Evolutionary conservation across 345 rosid species (phyloP), one percentile per base, ranked within the genome.

Genomic region (Syzygium aromaticum): DNA sequence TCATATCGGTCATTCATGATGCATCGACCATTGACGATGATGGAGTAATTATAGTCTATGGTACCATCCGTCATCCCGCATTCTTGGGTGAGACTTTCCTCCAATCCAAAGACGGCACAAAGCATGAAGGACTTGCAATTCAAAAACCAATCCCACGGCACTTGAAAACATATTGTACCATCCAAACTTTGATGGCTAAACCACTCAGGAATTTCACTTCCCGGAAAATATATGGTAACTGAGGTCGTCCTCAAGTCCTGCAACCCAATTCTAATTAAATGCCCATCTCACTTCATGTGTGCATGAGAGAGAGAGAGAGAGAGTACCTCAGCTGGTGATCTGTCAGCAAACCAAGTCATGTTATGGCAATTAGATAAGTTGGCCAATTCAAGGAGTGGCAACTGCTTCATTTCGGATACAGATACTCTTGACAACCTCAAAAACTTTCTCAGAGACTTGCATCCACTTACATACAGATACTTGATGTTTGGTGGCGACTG

Each of bases 91-190:
- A 0, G 77, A 64, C 77, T 64, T 64, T 64, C 22, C 43, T 64
- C 40, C 21, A 64, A 64, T 64, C 43, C 40, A 0, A 64, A 0
- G 77, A 64, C 5, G 1, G 15, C 43, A 28, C 40, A 30, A 28
- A 64, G 0, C 22, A 0, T 9, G 0, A 0, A 28, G 40, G 77
- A 28, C 1, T 30, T 30, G 77, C 40, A 64, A 0, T 64, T 0
- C 0, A 8, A 64, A 3, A 0, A 28, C 77, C 40, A 7, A 28
- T 30, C 40, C 22, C 0, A 15, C 0, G 22, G 77, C 77, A 64
- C 11, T 30, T 2, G 43, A 10, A 64, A 64, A 8, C 77, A 64
- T 64, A 64, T 64, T 3, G 77, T 15, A 30, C 77, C 40, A 43
- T 7, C 77, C 11, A 0, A 7, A 30, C 22, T 64, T 64, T 1